Conservation (phyloP, 1,284 basidiomycete genomes). For the Hortiboletus rubellus region DNA sequence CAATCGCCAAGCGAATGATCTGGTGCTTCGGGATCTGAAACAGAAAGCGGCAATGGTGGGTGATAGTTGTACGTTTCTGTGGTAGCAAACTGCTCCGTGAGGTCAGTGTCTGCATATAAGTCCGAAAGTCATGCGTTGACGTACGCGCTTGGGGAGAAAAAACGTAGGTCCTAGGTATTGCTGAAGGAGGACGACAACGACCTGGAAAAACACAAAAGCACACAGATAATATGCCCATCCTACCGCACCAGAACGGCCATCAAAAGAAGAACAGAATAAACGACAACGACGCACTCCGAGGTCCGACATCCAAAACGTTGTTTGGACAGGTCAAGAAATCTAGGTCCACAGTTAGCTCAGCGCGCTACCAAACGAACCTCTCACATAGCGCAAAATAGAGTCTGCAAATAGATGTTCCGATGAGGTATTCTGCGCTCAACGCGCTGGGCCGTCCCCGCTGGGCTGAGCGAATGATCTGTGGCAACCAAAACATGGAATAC, state of each 20-base stretch:
- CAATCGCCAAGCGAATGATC: conserved; percentile 79
- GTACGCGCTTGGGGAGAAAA: conserved; percentile 69
- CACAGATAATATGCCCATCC: conserved; percentile 71
- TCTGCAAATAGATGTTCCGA: conserved; percentile 75
- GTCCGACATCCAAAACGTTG: conserved; percentile 81
- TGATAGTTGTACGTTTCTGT: conserved; percentile 80
- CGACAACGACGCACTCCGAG: conserved; percentile 49
- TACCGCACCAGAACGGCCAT: conserved; percentile 25
- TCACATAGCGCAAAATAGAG: conserved; percentile 75
- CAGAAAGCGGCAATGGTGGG: conserved; percentile 60
- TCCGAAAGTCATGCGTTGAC: not conserved
- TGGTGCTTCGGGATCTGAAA: conserved; percentile 68
- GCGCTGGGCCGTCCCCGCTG: conserved; percentile 70
- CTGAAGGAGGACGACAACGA: conserved; percentile 68
- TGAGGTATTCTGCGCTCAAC: conserved; percentile 67
- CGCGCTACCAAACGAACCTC: conserved; percentile 31
- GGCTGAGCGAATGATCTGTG: conserved; percentile 80
- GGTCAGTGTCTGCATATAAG: not conserved
- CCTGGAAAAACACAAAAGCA: conserved; percentile 65
- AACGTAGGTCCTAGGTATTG: conserved; percentile 79
- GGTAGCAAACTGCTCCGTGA: conserved; percentile 52
- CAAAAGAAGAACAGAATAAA: not conserved
- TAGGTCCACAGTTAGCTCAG: conserved; percentile 32
- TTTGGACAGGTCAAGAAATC: conserved; percentile 82
- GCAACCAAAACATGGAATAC: conserved; percentile 80